Conservation (phyloP, 139 green algal species). For the Chlorella sp. region DNA sequence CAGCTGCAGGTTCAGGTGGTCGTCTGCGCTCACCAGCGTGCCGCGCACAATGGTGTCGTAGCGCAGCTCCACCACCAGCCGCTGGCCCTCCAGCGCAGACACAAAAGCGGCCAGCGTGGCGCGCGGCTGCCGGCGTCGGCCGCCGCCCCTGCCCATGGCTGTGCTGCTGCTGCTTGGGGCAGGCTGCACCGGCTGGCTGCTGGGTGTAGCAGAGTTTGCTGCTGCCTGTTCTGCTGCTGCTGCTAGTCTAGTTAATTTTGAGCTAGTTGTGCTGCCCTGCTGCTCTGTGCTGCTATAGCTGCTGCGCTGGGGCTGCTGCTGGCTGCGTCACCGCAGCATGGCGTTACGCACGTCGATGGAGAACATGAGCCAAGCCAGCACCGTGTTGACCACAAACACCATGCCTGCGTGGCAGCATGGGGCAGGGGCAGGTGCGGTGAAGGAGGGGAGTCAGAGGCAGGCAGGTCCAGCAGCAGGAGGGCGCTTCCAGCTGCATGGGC, state of each 20-base stretch:
- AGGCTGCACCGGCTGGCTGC: background rate
- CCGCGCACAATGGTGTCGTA: constrained; percentile 53
- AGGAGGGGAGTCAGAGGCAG: too few relatives aligned
- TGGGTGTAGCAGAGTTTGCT: background rate
- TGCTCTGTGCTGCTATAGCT: background rate
- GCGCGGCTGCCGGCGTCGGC: background rate
- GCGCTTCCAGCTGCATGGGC: too few relatives aligned
- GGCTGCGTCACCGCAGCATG: background rate
- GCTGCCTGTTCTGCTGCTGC: background rate
- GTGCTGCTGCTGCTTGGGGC: background rate
- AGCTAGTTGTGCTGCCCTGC: too few relatives aligned
- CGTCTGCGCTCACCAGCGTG: constrained; percentile 42
- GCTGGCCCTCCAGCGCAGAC: constrained; percentile 51
- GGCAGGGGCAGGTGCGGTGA: background rate
- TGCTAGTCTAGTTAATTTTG: too few relatives aligned
- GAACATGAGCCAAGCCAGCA: constrained; percentile 50
- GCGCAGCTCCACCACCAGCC: constrained; percentile 55
- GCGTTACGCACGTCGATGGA: constrained; percentile 38
- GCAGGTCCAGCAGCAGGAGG: too few relatives aligned
- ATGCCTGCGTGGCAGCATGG: background rate
- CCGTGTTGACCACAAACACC: constrained; percentile 38
- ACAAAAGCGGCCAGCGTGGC: constrained; percentile 50
- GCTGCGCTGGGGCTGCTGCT: background rate
- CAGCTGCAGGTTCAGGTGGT: constrained; percentile 55
- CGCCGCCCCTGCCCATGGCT: background rate